Evolutionary conservation across 495 filamentous ascomycete species (phyloP), one percentile per base, ranked within the genome.

Genomic region (Penicillium cataractarum): DNA sequence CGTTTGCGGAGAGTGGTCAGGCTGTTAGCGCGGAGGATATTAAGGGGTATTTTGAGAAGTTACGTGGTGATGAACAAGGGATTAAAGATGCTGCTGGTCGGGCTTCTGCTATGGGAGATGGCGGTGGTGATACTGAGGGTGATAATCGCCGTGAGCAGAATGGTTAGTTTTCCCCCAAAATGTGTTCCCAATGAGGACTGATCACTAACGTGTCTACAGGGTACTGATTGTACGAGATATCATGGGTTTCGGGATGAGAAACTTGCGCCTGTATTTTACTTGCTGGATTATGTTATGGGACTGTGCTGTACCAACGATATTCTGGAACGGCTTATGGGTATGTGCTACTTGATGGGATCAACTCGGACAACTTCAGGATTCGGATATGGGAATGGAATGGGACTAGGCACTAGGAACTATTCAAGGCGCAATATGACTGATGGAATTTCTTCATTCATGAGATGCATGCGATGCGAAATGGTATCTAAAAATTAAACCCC

Each of bases 11-110:
- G 73, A 92, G 87, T 62, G 93, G 93, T 1, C 76, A 89, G 74
- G 85, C 88, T 3, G 92, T 99, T 13, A 87, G 90, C 0, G 94
- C 92, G 6, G 95, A 98, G 74, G 93, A 98, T 78, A 93, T 99
- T 71, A 97, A 97, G 77, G 86, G 81, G 10, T 96, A 97, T 77
- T 98, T 98, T 83, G 95, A 92, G 58, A 92, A 92, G 75, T 72
- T 99, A 64, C 83, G 95, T 61, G 95, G 94, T 52, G 95, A 97
- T 79, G 90, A 91, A 24, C 72, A 80, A 54, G 85, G 71, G 6
- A 84, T 88, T 39, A 69, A 68, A 57, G 79, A 81, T 66, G 81
- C 78, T 26, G 77, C 76, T 17, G 71, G 72, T 13, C 71, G 74
- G 33, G 72, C 76, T 8, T 76, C 72, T 64, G 56, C 66, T 42